Evolutionary conservation across 805 yeast genomes (phyloP).

Genomic region (Kuraishia piskuri): DNA sequence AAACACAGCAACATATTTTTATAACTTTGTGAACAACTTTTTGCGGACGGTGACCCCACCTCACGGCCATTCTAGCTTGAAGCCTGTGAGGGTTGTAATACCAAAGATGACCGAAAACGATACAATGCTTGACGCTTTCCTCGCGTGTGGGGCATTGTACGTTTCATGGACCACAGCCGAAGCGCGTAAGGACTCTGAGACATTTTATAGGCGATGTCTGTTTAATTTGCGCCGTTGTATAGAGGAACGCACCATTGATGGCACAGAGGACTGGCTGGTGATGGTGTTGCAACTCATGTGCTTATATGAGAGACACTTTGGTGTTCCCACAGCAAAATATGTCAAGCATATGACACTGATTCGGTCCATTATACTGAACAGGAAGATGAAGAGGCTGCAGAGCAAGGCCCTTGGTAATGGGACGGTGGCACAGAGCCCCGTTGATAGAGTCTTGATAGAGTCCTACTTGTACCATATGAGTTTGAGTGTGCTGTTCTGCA

Average conservation of each 20-base stretch:
- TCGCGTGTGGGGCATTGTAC: background rate
- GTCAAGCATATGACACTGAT: background rate
- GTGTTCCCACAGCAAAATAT: background rate
- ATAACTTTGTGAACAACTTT: background rate
- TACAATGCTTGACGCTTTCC: background rate
- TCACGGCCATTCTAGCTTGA: background rate
- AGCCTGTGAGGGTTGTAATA: background rate
- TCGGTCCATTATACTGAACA: background rate
- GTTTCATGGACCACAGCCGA: background rate
- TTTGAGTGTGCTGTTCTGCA: background rate
- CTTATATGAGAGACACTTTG: background rate
- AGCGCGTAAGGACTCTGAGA: background rate
- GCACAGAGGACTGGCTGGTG: background rate
- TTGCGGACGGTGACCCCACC: background rate
- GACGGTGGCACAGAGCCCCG: background rate
- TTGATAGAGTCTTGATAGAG: background rate
- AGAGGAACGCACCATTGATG: background rate
- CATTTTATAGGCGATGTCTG: background rate
- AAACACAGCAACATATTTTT: background rate
- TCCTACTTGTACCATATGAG: background rate
- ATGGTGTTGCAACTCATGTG: background rate
- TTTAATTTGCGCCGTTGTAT: background rate
- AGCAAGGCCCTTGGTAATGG: background rate
- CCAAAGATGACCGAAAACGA: background rate
- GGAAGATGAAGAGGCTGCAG: background rate